Percentiles rank a stretch among this genome's conserved stretches.
phyloP scores from a whole-genome alignment of 2,329 filamentous ascomycete genomes.

The Penicillium olsonii region DNA sequence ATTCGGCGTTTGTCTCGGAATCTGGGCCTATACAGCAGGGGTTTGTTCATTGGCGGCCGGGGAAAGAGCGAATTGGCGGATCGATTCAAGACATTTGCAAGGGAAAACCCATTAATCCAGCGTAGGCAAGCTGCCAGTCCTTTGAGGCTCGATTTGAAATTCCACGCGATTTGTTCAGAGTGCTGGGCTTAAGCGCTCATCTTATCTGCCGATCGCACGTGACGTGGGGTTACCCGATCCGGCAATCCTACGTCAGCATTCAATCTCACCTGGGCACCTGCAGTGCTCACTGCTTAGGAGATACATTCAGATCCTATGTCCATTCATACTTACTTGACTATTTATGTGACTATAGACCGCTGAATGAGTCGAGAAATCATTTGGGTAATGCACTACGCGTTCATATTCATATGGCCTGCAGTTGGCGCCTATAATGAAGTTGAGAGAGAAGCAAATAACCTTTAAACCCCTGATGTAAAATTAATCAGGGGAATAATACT shows the following conservation, averaged over 20 bases:
- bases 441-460: no score
- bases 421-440: no score
- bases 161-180: conserved; percentile 8
- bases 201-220: conserved; percentile 20
- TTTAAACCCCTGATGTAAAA: no score
- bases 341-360: no score
- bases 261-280: neutral
- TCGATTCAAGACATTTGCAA: conserved; percentile 4
- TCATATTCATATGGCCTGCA: no score
- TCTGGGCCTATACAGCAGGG: conserved; percentile 7
- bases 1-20: conserved; percentile 2
- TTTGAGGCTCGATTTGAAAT: conserved; percentile 15
- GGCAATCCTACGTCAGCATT: conserved; percentile 17
- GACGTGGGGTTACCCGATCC: conserved; percentile 24
- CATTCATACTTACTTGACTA: no score
- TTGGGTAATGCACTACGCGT: no score
- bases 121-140: neutral
- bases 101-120: neutral
- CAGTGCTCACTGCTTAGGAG: no score
- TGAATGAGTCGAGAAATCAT: no score
- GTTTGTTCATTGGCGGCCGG: conserved; percentile 6
- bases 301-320: no score
- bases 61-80: neutral
- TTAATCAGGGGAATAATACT: no score
- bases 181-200: conserved; percentile 15